Evolutionary conservation across 352 stramenopile genomes (phyloP).

Genomic region (Phytophthora pinifolia): DNA sequence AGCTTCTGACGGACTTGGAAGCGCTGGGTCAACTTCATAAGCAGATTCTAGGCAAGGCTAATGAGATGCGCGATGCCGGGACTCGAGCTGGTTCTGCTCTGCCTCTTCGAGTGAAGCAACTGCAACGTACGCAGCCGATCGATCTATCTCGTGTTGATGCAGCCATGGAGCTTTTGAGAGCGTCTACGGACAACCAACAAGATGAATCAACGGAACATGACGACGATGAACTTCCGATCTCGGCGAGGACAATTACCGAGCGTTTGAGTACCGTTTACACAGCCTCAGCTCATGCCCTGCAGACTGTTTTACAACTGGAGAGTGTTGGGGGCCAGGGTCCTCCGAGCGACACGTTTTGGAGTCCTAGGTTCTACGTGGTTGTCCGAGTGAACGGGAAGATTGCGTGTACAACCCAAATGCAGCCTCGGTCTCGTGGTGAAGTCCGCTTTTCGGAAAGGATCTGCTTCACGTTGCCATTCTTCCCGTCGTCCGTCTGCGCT

Average conservation of each 20-base stretch:
- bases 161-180: slow-evolving; percentile 39
- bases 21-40: slow-evolving; percentile 54
- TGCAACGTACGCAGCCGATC: slow-evolving; percentile 35
- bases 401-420: slow-evolving; percentile 33
- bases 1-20: slow-evolving; percentile 41
- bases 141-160: slow-evolving; percentile 39
- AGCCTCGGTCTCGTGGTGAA: slow-evolving; percentile 32
- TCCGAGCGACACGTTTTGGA: slow-evolving; percentile 17
- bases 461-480: slow-evolving; percentile 44
- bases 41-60: slow-evolving; percentile 50
- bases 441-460: slow-evolving; percentile 52
- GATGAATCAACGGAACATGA: slow-evolving; percentile 1
- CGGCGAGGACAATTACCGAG: slow-evolving; percentile 23
- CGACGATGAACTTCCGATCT: slow-evolving; percentile 2
- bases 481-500: slow-evolving; percentile 48
- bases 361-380: slow-evolving; percentile 36
- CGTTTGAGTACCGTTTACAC: slow-evolving; percentile 13
- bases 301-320: slow-evolving; percentile 26
- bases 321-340: neutral
- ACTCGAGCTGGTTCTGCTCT: slow-evolving; percentile 6
- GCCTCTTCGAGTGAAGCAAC: slow-evolving; percentile 14
- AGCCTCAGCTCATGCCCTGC: slow-evolving; percentile 9
- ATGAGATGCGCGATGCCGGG: slow-evolving; percentile 47
- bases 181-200: slow-evolving; percentile 12
- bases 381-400: slow-evolving; percentile 47